Base-by-base conservation (phyloP, 2,329 filamentous ascomycete genomes). In the Stromatinia cepivora region DNA sequence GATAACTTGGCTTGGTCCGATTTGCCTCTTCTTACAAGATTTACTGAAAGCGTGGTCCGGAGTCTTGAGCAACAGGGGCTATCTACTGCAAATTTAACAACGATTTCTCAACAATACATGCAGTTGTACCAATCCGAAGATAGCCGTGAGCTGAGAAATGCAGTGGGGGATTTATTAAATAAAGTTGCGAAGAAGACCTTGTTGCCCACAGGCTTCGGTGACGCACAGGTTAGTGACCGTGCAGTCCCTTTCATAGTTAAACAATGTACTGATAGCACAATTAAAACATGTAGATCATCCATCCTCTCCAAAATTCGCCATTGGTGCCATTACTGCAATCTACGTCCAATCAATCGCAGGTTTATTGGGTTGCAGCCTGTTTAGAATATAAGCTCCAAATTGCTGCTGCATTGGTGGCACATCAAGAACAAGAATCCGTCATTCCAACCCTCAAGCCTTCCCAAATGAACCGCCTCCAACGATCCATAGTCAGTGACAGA, bases 381-480 rank as follows among this genome's bases (percentile, higher is more conserved):
- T 85, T 86, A 66, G 87, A 89, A 64, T 79, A 84, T 59, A 82
- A 82, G 56, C 74, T 81, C 17, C 81, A 84, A 6, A 76, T 87
- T 1, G 79, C 81, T 48, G 73, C 71, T 48, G 80, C 85, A 6
- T 79, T 81, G 62, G 77, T 79, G 11, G 78, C 76, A 4, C 78
- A 88, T 64, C 79, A 80, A 6, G 75, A 75, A 20, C 80, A 81
- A 63, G 82, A 82, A 62, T 81, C 81, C 52, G 78, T 82, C 1
- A 53, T 76, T 20, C 80, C 82, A 20, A 85, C 84, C 64, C 79
- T 88, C 7, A 85, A 85, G 9, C 81, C 82, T 1, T 77, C 75
- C n/a, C 74, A 77, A 48, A 79, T 90, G 72, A 89, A 84, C 71
- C 83, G 88, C 10, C 80, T 90, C 10, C 87, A 90, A 76, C 82